A percentile compares a stretch with the other conserved stretches of the same genome.
These are phyloP conservation scores for Ceratocystis eucalypticola DNA, from an alignment of 2,329 filamentous ascomycete genomes.

Conservation along the genomic window DNA sequence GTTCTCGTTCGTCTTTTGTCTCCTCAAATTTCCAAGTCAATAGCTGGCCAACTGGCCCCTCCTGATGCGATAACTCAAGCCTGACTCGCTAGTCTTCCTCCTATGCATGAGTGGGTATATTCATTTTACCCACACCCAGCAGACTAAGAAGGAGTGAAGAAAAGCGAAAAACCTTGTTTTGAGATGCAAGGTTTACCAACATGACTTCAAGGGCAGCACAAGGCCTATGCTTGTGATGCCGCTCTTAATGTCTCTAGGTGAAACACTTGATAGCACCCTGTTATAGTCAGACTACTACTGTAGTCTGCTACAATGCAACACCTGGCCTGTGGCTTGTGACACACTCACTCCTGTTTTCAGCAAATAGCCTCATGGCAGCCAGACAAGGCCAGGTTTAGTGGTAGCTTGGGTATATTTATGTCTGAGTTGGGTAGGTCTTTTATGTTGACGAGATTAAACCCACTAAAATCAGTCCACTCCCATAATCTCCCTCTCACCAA, in stretches of 20 bases:
- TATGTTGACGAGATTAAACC: constrained; percentile 5
- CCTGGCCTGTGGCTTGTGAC: background rate
- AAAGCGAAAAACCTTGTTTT: too few species aligned
- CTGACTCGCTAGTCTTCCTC: too few species aligned
- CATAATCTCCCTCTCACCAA: background rate
- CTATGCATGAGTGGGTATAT: too few species aligned
- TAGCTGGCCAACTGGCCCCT: too few species aligned
- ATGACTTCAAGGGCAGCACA: background rate
- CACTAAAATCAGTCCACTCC: constrained; percentile 1
- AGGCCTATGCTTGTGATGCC: background rate
- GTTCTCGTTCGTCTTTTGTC: too few species aligned
- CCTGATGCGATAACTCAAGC: too few species aligned
- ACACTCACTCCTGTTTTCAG: background rate
- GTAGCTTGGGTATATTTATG: background rate
- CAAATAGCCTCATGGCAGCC: background rate
- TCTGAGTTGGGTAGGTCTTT: background rate
- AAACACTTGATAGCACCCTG: background rate
- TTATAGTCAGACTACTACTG: background rate
- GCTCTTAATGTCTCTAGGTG: background rate
- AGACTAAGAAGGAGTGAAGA: too few species aligned
- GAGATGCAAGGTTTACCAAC: background rate
- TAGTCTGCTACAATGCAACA: background rate
- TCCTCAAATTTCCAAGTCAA: too few species aligned
- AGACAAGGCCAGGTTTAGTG: background rate
- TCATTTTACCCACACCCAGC: too few species aligned